A percentile compares a stretch with the other conserved stretches of the same genome.
Conservation (phyloP, 225 moss, liverwort and hornwort genomes). For the Bryum argenteum region DNA sequence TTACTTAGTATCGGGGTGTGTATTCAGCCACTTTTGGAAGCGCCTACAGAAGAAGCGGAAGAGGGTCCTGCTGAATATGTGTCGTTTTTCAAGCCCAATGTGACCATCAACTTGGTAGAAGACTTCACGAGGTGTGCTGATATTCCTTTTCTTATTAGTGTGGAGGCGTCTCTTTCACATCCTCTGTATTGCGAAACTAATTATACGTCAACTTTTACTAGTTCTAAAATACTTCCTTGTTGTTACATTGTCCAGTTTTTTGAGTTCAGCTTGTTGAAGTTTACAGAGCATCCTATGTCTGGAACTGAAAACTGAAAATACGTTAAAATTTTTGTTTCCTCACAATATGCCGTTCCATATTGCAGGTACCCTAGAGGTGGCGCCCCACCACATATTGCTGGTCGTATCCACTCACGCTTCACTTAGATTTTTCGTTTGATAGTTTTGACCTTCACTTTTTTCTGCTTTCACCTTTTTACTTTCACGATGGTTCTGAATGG, state of each 20-base stretch:
- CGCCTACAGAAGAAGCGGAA: constrained; percentile 40
- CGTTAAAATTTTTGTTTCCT: constrained; percentile 19
- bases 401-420: constrained; percentile 49
- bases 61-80: constrained; percentile 63
- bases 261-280: not conserved
- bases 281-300: not conserved
- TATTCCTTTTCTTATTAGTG: constrained; percentile 1
- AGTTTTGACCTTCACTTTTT: constrained; percentile 19
- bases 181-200: not conserved
- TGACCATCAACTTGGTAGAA: constrained; percentile 86
- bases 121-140: constrained; percentile 75
- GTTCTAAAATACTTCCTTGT: not conserved
- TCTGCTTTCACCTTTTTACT: not conserved
- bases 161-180: constrained; percentile 9
- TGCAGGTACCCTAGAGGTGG: constrained; percentile 77
- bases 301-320: not conserved
- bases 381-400: constrained; percentile 62
- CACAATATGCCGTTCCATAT: constrained; percentile 23
- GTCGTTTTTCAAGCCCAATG: constrained; percentile 84
- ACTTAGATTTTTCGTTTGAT: constrained; percentile 12
- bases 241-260: constrained; percentile 7
- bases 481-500: not conserved
- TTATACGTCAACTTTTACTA: not conserved
- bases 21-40: constrained; percentile 54
- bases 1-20: constrained; percentile 13